Evolutionary conservation across 305 asterid genomes (phyloP), one percentile per base, ranked within the genome.

Genomic region (Fraxinus paxiana): DNA sequence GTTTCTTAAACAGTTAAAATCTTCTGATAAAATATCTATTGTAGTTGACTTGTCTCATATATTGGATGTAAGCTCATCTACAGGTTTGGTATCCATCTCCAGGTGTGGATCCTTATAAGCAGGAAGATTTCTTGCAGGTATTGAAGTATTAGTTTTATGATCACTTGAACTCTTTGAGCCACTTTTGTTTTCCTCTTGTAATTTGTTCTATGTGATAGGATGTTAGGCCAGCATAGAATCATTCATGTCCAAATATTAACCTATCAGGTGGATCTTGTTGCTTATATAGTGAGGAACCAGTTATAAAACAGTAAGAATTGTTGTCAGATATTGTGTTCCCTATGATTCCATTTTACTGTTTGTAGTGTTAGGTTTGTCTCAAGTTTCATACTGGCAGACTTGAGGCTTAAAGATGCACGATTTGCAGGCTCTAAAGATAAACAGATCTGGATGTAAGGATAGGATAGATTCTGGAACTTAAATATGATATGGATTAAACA

Each of bases 41-140:
- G 81, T 72, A 41, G 79, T 85, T 74, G 79, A 83, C 80, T 79
- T 63, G 82, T 85, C 87, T 86, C 89, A 87, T 89, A 7, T 85
- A 81, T 80, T 85, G 86, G 84, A 79, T 86, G 86, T 26, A 84
- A 87, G 91, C 88, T 88, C 89, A 82, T 84, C 70, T 89, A 82
- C 94, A 96, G 99, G 99, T 96, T 82, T 96, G 99, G 99, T 96
- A 96, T 92, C 98, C 99, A 77, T 96, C 99, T 87, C 89, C 94
- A 73, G 98, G 98, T 73, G 90, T 84, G 79, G 97, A 94, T 81
- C 90, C 94, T 83, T 96, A 91, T 89, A 94, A 94, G 93, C 99
- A 96, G 91, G 99, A 96, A 87, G 99, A 92, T 73, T 96, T 96
- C 87, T 90, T 96, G 89, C 98, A 96, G 99, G 99, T 96, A 90